Conservation (phyloP, 768 basidiomycete genomes). For the Calocera cornea region DNA sequence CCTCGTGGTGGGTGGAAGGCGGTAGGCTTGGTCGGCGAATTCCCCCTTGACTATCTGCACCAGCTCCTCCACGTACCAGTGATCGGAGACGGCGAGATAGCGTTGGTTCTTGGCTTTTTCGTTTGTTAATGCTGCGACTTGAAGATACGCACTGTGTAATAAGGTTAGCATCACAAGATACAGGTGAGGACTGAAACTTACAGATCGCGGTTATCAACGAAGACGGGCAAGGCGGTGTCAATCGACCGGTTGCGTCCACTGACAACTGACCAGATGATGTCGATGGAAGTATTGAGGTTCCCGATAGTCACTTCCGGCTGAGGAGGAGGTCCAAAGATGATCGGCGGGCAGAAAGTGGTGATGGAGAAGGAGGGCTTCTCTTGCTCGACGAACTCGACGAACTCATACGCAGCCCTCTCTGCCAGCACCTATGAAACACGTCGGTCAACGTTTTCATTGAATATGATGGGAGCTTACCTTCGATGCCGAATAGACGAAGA, state of each 20-base stretch:
- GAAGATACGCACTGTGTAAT: neutral
- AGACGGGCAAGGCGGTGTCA: neutral
- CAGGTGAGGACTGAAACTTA: neutral
- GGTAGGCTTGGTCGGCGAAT: neutral
- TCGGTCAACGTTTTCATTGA: neutral
- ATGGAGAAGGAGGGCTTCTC: constrained; percentile 6
- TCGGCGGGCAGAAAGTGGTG: constrained; percentile 5
- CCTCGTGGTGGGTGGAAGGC: neutral
- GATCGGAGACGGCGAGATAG: neutral
- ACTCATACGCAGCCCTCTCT: constrained; percentile 12
- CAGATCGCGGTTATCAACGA: neutral
- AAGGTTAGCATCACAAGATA: neutral
- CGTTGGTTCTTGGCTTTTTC: constrained; percentile 1
- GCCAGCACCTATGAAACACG: constrained; percentile 2
- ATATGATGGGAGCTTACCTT: neutral
- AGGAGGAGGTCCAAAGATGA: constrained; percentile 8
- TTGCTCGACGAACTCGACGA: constrained; percentile 12
- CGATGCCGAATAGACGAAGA: neutral
- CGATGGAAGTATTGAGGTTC: constrained; percentile 6
- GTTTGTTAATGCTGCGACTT: neutral
- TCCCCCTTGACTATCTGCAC: neutral
- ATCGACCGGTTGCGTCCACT: neutral
- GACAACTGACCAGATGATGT: constrained; percentile 1
- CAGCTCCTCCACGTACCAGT: neutral
- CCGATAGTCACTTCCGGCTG: constrained; percentile 2